Conservation (phyloP, 768 basidiomycete species). For the Phlegmacium glaucopus region DNA sequence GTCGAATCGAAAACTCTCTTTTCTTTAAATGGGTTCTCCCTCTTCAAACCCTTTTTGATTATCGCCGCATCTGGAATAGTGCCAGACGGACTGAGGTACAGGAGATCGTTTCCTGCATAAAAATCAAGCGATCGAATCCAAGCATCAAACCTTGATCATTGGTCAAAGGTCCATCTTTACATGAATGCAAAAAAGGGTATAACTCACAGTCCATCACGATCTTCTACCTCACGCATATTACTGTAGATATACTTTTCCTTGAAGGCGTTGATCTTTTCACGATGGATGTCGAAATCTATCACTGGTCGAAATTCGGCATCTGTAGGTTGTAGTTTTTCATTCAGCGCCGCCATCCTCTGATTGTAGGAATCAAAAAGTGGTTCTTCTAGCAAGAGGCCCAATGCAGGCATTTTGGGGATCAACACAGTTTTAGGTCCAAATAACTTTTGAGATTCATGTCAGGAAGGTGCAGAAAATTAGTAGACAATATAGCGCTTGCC, state of each 20-base stretch:
- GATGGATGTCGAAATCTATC: constrained; percentile 69
- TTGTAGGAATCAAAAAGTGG: constrained; percentile 83
- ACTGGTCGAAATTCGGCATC: constrained; percentile 64
- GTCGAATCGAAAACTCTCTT: constrained; percentile 67
- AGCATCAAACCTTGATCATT: constrained; percentile 62
- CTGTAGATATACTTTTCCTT: constrained; percentile 85
- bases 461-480: not conserved
- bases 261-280: constrained; percentile 72
- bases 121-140: constrained; percentile 78
- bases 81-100: constrained; percentile 75
- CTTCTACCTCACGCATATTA: constrained; percentile 83
- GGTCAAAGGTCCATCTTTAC: not conserved
- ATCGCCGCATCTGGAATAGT: constrained; percentile 70
- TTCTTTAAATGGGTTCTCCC: constrained; percentile 65
- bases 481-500: constrained; percentile 29
- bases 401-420: constrained; percentile 93
- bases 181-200: too few relatives aligned
- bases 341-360: constrained; percentile 44
- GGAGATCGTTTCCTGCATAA: constrained; percentile 75
- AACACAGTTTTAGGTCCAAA: constrained; percentile 77
- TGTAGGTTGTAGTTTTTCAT: constrained; percentile 47
- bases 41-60: constrained; percentile 53
- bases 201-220: constrained; percentile 69
- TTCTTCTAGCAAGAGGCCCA: constrained; percentile 89
- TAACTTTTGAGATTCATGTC: constrained; percentile 39